Conservation (phyloP, 371 early-diverging fungal species). For the Chytridium lagenaria region DNA sequence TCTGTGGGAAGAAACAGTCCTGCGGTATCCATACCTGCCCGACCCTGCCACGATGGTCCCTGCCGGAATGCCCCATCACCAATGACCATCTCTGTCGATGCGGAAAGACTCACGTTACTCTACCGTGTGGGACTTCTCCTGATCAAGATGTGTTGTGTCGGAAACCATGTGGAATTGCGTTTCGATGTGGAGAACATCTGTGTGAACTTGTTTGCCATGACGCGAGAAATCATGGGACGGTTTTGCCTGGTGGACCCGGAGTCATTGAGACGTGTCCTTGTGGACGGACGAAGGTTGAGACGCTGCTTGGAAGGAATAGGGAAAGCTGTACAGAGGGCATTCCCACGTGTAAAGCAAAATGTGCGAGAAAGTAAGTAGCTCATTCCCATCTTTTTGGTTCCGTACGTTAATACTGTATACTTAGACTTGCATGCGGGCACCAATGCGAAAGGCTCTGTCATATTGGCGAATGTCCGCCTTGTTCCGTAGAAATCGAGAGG, state of each 20-base stretch:
- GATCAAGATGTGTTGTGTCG: conserved; percentile 34
- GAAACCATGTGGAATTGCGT: conserved; percentile 38
- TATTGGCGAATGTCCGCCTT: conserved; percentile 36
- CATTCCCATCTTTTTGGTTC: not conserved
- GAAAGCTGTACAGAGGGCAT: conserved; percentile 76
- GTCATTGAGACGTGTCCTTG: conserved; percentile 81
- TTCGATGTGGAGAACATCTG: conserved; percentile 76
- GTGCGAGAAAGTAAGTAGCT: conserved; percentile 59
- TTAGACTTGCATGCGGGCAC: conserved; percentile 33
- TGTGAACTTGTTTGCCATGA: conserved; percentile 81
- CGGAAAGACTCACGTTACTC: conserved; percentile 29
- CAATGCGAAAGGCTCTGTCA: conserved; percentile 33
- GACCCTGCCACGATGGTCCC: conserved; percentile 42
- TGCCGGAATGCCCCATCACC: conserved; percentile 43
- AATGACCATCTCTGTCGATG: conserved; percentile 41
- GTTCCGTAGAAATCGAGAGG: conserved; percentile 46
- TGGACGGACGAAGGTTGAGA: conserved; percentile 58
- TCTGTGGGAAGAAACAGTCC: conserved; percentile 39
- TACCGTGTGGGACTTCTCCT: conserved; percentile 37
- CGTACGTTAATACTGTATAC: not conserved
- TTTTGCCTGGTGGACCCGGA: conserved; percentile 77
- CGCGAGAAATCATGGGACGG: conserved; percentile 48
- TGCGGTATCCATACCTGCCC: conserved; percentile 49
- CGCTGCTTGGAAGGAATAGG: conserved; percentile 49
- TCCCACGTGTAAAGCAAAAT: conserved; percentile 74